phyloP scores from a whole-genome alignment of 768 basidiomycete genomes.

The Scleroderma bovista region DNA sequence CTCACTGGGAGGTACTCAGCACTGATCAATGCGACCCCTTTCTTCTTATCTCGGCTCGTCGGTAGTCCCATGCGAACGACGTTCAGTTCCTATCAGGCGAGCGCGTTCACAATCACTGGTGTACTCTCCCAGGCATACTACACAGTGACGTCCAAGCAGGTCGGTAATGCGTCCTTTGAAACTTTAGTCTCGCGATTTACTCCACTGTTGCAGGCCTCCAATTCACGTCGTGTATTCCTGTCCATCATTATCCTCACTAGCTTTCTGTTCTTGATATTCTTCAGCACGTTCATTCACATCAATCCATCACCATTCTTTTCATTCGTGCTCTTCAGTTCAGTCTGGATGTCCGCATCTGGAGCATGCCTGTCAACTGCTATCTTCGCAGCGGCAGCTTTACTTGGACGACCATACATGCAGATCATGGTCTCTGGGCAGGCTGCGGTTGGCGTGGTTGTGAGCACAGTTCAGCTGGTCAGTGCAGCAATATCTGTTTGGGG shows the following conservation, averaged over 20 bases:
- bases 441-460: constrained; percentile 77
- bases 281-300: constrained; percentile 58
- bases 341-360: constrained; percentile 53
- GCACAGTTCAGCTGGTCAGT: constrained; percentile 67
- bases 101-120: constrained; percentile 57
- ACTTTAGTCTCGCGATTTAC: background rate
- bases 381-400: constrained; percentile 75
- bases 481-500: constrained; percentile 52
- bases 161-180: constrained; percentile 26
- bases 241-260: constrained; percentile 47
- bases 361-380: constrained; percentile 76
- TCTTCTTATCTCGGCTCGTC: constrained; percentile 66
- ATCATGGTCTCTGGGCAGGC: constrained; percentile 81
- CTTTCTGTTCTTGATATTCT: constrained; percentile 52
- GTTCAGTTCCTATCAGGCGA: constrained; percentile 64
- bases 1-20: constrained; percentile 37
- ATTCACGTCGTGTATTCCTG: constrained; percentile 50
- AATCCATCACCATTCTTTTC: constrained; percentile 54
- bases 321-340: constrained; percentile 59
- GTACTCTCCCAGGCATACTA: constrained; percentile 71
- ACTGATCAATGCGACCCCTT: constrained; percentile 81
- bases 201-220: constrained; percentile 42
- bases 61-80: constrained; percentile 51
- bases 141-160: constrained; percentile 63
- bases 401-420: constrained; percentile 70